A percentile compares a stretch with the other conserved stretches of the same genome.
phyloP scores from a whole-genome alignment of 441 rosid species.

The Melastoma candidum region DNA sequence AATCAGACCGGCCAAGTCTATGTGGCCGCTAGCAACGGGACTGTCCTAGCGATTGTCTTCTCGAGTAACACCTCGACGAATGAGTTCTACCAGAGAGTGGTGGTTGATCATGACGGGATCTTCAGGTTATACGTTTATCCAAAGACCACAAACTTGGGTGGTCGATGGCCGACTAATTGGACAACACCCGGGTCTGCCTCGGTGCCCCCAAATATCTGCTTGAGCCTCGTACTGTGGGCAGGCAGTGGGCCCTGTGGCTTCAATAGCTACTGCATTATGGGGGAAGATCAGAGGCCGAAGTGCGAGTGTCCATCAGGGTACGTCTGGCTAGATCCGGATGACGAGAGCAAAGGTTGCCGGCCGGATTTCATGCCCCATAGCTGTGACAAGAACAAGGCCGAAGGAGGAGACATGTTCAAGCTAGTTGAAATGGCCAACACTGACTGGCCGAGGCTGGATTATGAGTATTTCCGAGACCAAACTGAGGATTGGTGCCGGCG shows the following conservation, averaged over 20 bases:
- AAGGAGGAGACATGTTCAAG: constrained; percentile 17
- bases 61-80: neutral
- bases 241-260: constrained; percentile 31
- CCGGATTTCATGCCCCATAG: constrained; percentile 22
- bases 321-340: constrained; percentile 16
- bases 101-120: constrained; percentile 29
- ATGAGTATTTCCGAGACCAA: constrained; percentile 3
- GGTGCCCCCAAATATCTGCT: constrained; percentile 26
- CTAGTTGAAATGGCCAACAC: constrained; percentile 3
- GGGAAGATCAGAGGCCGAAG: constrained; percentile 10
- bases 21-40: too few relatives aligned
- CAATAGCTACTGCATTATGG: constrained; percentile 28
- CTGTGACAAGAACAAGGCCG: constrained; percentile 8
- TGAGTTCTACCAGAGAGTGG: constrained; percentile 29
- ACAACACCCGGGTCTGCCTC: too few relatives aligned
- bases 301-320: constrained; percentile 29
- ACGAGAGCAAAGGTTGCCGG: constrained; percentile 25
- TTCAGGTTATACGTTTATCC: constrained; percentile 25
- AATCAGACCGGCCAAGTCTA: too few relatives aligned
- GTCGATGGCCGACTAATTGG: constrained; percentile 15
- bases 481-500: constrained; percentile 21
- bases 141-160: constrained; percentile 6
- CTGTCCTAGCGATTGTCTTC: too few relatives aligned
- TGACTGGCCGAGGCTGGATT: constrained; percentile 29
- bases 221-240: rapidly evolving